Evolutionary conservation across 768 basidiomycete species (phyloP), one percentile per base, ranked within the genome.

Genomic region (Sporobolomyces pararoseus): DNA sequence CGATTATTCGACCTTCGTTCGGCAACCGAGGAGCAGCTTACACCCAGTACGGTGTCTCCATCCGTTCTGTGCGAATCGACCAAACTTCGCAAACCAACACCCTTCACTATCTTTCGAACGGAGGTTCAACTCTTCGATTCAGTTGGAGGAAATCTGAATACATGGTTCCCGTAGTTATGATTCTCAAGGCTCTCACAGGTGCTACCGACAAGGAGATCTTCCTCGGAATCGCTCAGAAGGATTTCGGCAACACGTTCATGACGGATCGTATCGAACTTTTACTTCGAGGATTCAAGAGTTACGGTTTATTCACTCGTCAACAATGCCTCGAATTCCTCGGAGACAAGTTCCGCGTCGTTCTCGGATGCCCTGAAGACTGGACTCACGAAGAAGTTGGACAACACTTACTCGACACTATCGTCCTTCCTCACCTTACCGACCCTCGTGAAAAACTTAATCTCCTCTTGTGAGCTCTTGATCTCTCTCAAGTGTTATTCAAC

Each of bases 121-220:
- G 96, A 52, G 93, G 87, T 75, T 91, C 94, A n/a, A 98, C 93
- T 84, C 81, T 98, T 23, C 87, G 96, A 25, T 98, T 99, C 81
- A 90, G 86, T 78, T 96, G 91, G 91, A 83, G 95, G 62, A 99
- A 98, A 80, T 90, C 95, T 78, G 96, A 99, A 84, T 99, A 94
- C 78, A 90, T 95, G 64, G 90, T 99, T 49, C 96, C 96, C 7
- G 89, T 97, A 79, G 93, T 98, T 87, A 85, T 99, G 51, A 84
- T 98, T 76, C 84, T 99, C 74, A 98, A 98, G 78, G 94, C 93
- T 32, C 85, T 98, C 37, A 86, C 92, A 6, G 85, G 87, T 65
- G 89, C 93, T 17, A 90, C 89, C 16, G 96, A 99, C 82, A 89
- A 88, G 79, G 96, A 98, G 79, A 90, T 99, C 54, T 98, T 98